phyloP scores from a whole-genome alignment of 2,329 filamentous ascomycete species.

The Hirsutella thompsonii region DNA sequence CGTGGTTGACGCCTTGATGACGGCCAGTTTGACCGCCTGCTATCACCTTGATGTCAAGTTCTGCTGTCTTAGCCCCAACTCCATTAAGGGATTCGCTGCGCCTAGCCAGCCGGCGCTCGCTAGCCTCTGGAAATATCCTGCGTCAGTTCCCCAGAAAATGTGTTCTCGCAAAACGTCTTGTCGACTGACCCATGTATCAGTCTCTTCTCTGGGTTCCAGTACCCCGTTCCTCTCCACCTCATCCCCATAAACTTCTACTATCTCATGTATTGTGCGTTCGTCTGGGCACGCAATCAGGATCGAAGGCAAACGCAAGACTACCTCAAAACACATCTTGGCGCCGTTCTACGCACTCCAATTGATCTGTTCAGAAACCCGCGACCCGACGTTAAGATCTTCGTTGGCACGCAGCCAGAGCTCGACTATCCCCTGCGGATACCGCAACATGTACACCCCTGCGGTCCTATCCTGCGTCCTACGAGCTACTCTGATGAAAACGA shows the following conservation, averaged over 20 bases:
- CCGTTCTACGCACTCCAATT: conserved; percentile 9
- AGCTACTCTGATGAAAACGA: conserved; percentile 21
- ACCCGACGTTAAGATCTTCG: conserved; percentile 11
- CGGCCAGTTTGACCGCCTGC: conserved; percentile 28
- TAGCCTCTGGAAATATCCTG: conserved; percentile 23
- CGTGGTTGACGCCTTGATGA: conserved; percentile 29
- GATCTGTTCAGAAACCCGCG: conserved; percentile 9
- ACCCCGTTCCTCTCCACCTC: conserved; percentile 29
- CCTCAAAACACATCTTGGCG: conserved; percentile 5
- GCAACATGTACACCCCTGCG: conserved; percentile 27
- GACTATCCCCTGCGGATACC: conserved; percentile 28
- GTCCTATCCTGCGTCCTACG: conserved; percentile 28
- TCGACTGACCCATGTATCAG: conserved; percentile 11
- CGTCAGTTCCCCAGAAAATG: conserved; percentile 13
- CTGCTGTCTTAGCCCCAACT: conserved; percentile 29
- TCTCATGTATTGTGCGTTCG: conserved; percentile 13
- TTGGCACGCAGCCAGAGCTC: conserved; percentile 15
- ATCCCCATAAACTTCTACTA: conserved; percentile 28
- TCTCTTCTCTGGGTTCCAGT: conserved; percentile 28
- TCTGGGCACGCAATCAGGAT: conserved; percentile 8
- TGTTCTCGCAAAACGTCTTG: not conserved
- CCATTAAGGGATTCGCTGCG: conserved; percentile 25
- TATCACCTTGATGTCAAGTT: conserved; percentile 18
- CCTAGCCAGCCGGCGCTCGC: conserved; percentile 22
- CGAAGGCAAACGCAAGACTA: conserved; percentile 6